Evolutionary conservation across 169 alveolate genomes (phyloP), one percentile per base, ranked within the genome.

Genomic region (Cryptosporidium meleagridis): DNA sequence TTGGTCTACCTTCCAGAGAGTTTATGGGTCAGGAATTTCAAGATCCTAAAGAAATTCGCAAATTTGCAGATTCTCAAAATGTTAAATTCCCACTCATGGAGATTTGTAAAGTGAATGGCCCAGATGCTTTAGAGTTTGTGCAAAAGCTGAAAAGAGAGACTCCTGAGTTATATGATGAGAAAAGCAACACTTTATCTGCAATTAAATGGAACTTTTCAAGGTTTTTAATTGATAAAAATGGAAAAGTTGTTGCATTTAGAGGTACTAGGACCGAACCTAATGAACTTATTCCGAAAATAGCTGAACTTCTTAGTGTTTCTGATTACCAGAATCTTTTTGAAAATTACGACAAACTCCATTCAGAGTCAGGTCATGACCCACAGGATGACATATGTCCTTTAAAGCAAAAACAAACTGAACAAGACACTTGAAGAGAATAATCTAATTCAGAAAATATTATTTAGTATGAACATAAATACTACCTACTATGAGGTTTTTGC

Each of bases 191-290:
- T 16, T 39, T 80, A 31, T 35, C 39, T 9, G 68, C 89, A 29
- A 80, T 80, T 4, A 80, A 65, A 45, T 80, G 89, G 89, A 80
- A 80, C 68, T 80, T 80, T 39, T 58, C 89, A 1, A 80, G 68
- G 53, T 80, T 80, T 45, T 29, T 80, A 29, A 29, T 80, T 6
- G 45, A 80, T 62, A 14, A 41, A 37, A 21, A 41, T 18, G 89
- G 89, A 21, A 39, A 62, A 65, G 89, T 80, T 23, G 67, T 80
- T 80, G 89, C 75, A 37, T 80, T 9, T 39, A 80, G 75, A 80
- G 75, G 80, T 1, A 80, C 89, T 9, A 80, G 80, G 62, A 80
- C 89, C 7, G 75, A 65, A 3, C 89, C 89, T 3, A 48, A 61
- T 7, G 89, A 80, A 33, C 67, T 80, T 16, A 80, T 80, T 44